A percentile compares a stretch with the other conserved stretches of the same genome.
phyloP scores from a whole-genome alignment of 2,329 filamentous ascomycete species.

The Elsinoe arachidis region DNA sequence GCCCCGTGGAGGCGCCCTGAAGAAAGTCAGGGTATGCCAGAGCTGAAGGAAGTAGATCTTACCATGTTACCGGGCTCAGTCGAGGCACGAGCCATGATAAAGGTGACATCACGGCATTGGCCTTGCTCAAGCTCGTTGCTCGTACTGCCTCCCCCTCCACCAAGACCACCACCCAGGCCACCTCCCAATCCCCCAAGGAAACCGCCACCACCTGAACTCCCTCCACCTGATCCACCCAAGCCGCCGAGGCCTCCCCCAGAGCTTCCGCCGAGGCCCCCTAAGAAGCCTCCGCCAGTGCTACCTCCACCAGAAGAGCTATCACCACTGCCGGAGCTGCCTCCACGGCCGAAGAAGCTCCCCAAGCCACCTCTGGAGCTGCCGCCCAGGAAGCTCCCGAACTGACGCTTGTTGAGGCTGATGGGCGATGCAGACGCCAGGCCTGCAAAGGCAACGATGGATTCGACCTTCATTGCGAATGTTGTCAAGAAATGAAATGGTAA shows the following conservation, averaged over 20 bases:
- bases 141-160: slow-evolving; percentile 11
- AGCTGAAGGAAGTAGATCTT: too few relatives aligned
- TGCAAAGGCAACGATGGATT: not conserved
- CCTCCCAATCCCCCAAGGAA: not conserved
- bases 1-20: slow-evolving; percentile 15
- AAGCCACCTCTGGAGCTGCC: not conserved
- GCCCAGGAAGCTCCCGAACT: slow-evolving; percentile 5
- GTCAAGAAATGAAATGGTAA: not conserved
- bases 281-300: not conserved
- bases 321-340: not conserved
- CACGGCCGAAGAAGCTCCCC: not conserved
- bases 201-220: not conserved
- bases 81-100: slow-evolving; percentile 49
- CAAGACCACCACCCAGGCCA: not conserved
- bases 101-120: slow-evolving; percentile 38
- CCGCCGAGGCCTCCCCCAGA: not conserved
- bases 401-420: slow-evolving; percentile 3
- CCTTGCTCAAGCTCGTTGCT: slow-evolving; percentile 18
- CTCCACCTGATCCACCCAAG: not conserved
- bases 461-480: not conserved
- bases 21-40: not conserved
- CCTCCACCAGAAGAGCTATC: not conserved
- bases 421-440: slow-evolving; percentile 2
- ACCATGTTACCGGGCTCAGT: slow-evolving; percentile 43
- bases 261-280: not conserved